phyloP scores from a whole-genome alignment of 495 filamentous ascomycete genomes.

The Hypoxylon fragiforme region DNA sequence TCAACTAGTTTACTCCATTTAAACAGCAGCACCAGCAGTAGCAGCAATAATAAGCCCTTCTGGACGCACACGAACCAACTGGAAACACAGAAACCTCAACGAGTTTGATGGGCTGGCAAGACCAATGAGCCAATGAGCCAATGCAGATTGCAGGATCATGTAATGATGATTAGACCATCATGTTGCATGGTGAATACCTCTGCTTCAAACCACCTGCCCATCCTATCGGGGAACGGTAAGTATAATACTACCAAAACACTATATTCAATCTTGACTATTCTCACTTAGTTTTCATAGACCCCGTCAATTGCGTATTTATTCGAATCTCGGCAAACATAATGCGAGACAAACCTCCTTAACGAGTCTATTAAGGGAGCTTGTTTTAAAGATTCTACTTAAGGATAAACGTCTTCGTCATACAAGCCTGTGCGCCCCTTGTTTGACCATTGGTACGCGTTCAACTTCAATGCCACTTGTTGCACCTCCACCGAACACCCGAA shows the following conservation, averaged over 20 bases:
- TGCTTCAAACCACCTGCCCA: not conserved
- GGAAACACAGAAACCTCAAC: slow-evolving; percentile 8
- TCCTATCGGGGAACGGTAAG: slow-evolving; percentile 1
- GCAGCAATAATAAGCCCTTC: no score
- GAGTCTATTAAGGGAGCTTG: no score
- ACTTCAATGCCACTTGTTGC: no score
- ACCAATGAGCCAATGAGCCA: slow-evolving; percentile 29
- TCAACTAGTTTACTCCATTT: not conserved
- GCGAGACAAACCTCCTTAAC: no score
- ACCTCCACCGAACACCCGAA: no score
- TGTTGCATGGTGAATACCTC: slow-evolving; percentile 8
- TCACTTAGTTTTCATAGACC: not conserved
- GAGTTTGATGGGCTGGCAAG: no score
- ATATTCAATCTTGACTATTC: slow-evolving; percentile 1
- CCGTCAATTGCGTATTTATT: not conserved
- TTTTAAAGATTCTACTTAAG: no score
- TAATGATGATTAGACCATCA: slow-evolving; percentile 2
- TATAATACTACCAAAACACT: no score
- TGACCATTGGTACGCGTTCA: no score
- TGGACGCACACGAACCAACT: not conserved
- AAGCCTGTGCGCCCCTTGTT: no score
- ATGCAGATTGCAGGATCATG: slow-evolving; percentile 15
- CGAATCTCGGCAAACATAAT: no score
- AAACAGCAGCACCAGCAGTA: not conserved
- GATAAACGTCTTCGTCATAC: no score